These are phyloP conservation scores for Termitomyces sp. DNA, from an alignment of 768 basidiomycete species.

Conservation along the genomic window DNA sequence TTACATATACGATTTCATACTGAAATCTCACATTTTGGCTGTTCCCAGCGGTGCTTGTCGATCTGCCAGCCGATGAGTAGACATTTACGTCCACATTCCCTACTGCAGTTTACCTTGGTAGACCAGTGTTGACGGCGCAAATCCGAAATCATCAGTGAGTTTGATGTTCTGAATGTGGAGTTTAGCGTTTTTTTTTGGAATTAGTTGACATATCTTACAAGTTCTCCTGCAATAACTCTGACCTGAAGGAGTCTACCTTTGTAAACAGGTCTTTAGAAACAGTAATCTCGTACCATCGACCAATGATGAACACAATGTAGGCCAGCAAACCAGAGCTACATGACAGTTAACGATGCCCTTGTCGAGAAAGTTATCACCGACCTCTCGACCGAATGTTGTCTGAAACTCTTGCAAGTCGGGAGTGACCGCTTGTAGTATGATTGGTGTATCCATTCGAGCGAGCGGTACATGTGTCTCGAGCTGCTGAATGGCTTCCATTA, in stretches of 20 bases:
- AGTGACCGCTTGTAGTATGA: constrained; percentile 76
- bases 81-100: constrained; percentile 4
- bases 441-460: constrained; percentile 44
- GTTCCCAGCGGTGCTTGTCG: constrained; percentile 58
- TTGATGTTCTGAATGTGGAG: constrained; percentile 45
- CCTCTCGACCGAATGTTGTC: constrained; percentile 82
- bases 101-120: constrained; percentile 47
- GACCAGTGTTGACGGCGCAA: constrained; percentile 80
- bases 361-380: constrained; percentile 20
- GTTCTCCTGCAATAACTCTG: constrained; percentile 78
- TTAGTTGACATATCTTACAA: constrained; percentile 39
- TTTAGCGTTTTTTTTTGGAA: constrained; percentile 6
- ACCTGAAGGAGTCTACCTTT: constrained; percentile 36
- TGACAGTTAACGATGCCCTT: not conserved
- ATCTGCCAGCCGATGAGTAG: constrained; percentile 21
- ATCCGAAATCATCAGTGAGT: constrained; percentile 74
- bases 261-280: not conserved
- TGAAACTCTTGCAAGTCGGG: constrained; percentile 70
- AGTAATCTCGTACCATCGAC: constrained; percentile 60
- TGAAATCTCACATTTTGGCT: constrained; percentile 45
- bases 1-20: not conserved
- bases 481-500: constrained; percentile 49
- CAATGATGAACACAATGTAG: constrained; percentile 88
- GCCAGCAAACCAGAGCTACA: constrained; percentile 79
- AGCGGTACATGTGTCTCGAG: constrained; percentile 49